phyloP scores from a whole-genome alignment of 1,284 basidiomycete genomes.

The Fomitopsis schrenkii region DNA sequence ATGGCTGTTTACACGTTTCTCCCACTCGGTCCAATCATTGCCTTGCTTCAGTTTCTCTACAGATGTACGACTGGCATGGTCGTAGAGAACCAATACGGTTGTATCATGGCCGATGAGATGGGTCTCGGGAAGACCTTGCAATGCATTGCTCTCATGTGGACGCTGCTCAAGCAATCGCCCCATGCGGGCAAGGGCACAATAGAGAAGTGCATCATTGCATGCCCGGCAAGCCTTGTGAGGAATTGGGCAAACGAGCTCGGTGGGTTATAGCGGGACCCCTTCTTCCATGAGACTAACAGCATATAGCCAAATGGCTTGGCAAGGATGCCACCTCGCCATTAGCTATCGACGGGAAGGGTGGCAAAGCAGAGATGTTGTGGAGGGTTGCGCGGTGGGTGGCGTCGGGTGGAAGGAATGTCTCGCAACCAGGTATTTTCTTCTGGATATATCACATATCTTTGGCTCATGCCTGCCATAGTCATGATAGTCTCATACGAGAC shows the following conservation, averaged over 20 bases:
- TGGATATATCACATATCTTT: background rate
- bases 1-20: background rate
- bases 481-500: constrained; percentile 99
- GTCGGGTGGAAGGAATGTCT: constrained; percentile 81
- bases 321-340: constrained; percentile 77
- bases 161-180: constrained; percentile 95
- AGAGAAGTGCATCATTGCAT: constrained; percentile 98
- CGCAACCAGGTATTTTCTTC: constrained; percentile 72
- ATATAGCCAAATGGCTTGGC: constrained; percentile 88
- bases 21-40: background rate
- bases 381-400: constrained; percentile 86
- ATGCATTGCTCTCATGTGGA: constrained; percentile 96
- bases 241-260: constrained; percentile 99
- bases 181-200: constrained; percentile 83
- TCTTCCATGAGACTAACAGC: background rate
- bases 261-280: constrained; percentile 27
- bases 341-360: constrained; percentile 88
- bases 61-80: constrained; percentile 93
- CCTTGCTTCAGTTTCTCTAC: constrained; percentile 76
- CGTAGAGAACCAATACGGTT: constrained; percentile 90
- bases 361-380: constrained; percentile 75
- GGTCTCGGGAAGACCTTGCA: constrained; percentile 96
- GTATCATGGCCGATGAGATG: constrained; percentile 99
- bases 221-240: constrained; percentile 93
- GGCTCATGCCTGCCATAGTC: constrained; percentile 44